Evolutionary conservation across 139 green algal genomes (phyloP).

Genomic region (Asterochloris sp.): DNA sequence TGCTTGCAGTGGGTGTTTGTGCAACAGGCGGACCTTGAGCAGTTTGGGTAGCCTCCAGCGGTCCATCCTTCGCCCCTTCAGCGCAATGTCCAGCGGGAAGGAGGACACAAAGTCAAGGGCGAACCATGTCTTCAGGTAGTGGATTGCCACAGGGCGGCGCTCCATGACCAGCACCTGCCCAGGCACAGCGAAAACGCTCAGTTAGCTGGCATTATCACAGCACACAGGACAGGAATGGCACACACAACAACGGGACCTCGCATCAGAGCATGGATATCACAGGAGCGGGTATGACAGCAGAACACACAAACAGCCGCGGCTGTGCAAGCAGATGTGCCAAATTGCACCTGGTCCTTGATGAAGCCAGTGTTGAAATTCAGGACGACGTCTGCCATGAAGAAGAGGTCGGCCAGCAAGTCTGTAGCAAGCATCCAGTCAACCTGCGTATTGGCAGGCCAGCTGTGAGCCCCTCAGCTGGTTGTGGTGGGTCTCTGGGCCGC

Average conservation of each 20-base stretch:
- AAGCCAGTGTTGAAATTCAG: conserved; percentile 35
- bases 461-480: background rate
- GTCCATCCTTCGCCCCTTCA: conserved; percentile 15
- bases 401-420: conserved; percentile 26
- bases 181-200: too few species aligned
- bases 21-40: conserved; percentile 17
- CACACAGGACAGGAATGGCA: too few species aligned
- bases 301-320: too few species aligned
- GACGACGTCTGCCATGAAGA: conserved; percentile 25
- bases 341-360: conserved; percentile 24
- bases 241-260: too few species aligned
- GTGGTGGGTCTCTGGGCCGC: background rate
- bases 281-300: too few species aligned
- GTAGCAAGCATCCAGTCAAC: conserved; percentile 24
- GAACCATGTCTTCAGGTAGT: conserved; percentile 27
- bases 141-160: background rate
- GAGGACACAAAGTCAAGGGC: conserved; percentile 23
- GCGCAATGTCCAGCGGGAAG: conserved; percentile 20
- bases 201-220: too few species aligned
- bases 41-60: conserved; percentile 19
- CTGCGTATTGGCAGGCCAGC: conserved; percentile 4
- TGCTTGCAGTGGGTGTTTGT: too few species aligned
- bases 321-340: background rate
- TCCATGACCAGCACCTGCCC: conserved; percentile 26
- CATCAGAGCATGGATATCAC: too few species aligned